Evolutionary conservation across 164 flowering plant species (phyloP), one percentile per base, ranked within the genome.

Genomic region (Tetracentron sinense): DNA sequence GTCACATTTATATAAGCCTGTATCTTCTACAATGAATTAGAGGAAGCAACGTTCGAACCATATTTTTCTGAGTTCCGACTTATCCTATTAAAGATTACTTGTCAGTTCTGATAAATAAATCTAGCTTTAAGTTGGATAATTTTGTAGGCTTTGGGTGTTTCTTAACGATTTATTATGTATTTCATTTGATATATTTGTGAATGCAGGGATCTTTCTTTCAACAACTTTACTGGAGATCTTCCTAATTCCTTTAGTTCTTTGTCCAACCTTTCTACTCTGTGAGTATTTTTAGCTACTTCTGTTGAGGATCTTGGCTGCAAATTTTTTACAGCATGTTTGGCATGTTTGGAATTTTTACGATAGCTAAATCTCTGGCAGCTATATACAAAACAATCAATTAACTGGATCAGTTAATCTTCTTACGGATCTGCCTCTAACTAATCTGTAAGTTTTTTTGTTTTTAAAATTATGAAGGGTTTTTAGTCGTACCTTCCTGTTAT

Each of bases 131-230:
- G n/a, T n/a, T n/a, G n/a, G n/a, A n/a, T n/a, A n/a, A n/a, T n/a
- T n/a, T n/a, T n/a, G n/a, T n/a, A n/a, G n/a, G n/a, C n/a, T n/a
- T n/a, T n/a, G n/a, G n/a, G n/a, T n/a, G n/a, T n/a, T n/a, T n/a
- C n/a, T n/a, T n/a, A n/a, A n/a, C n/a, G 14, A 8, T 38, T 12
- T 38, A 8, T 10, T 38, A 38, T 38, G 14, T 22, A 1, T 7
- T 20, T 22, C 23, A 49, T 60, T 22, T 62, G 60, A 20, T 30
- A 55, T 44, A 52, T n/a, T n/a, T n/a, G n/a, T n/a, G n/a, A n/a
- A 30, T 82, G 68, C 83, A 92, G 98, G 85, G 96, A 92, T 80
- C 77, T 92, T 20, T 88, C 95, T n/a, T 79, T 75, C 77, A 92
- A 92, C 79, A 90, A 88, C 72, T 85, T 92, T 48, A 68, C 81